Evolutionary conservation across 257 asterid genomes (phyloP).

Genomic region (Misopates orontium): DNA sequence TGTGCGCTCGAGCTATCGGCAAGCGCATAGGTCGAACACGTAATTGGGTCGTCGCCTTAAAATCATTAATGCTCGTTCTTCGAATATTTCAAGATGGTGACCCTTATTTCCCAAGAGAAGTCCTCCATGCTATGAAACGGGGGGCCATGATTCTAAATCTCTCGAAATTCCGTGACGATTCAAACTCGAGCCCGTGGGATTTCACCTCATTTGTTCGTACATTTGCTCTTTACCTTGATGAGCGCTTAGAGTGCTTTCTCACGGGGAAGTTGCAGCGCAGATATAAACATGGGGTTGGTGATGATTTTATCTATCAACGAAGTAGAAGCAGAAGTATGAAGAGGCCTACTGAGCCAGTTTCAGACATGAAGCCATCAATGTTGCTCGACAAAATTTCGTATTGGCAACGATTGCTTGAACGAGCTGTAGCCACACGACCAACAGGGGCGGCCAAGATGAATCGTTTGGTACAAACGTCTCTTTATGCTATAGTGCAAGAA

Average conservation of each 20-base stretch:
- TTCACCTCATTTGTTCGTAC: slow-evolving; percentile 84
- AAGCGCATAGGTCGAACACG: slow-evolving; percentile 85
- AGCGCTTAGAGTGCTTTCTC: slow-evolving; percentile 75
- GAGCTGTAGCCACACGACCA: slow-evolving; percentile 78
- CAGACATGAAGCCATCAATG: slow-evolving; percentile 75
- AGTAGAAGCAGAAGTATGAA: slow-evolving; percentile 28
- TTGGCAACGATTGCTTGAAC: slow-evolving; percentile 77
- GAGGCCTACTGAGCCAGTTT: slow-evolving; percentile 45
- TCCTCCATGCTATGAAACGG: slow-evolving; percentile 80
- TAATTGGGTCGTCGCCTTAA: slow-evolving; percentile 80
- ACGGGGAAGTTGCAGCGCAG: slow-evolving; percentile 73
- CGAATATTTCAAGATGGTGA: slow-evolving; percentile 86
- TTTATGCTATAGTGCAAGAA: slow-evolving; percentile 75
- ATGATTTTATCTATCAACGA: slow-evolving; percentile 21
- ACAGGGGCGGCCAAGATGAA: slow-evolving; percentile 60
- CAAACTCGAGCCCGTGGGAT: slow-evolving; percentile 85
- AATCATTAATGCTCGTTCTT: slow-evolving; percentile 72
- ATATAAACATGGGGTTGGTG: slow-evolving; percentile 31
- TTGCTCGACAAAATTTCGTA: slow-evolving; percentile 62
- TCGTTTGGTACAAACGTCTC: slow-evolving; percentile 53
- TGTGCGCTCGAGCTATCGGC: slow-evolving; percentile 77
- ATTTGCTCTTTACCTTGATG: slow-evolving; percentile 76
- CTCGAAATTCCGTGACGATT: slow-evolving; percentile 69
- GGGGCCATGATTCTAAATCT: slow-evolving; percentile 81
- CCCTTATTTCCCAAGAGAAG: slow-evolving; percentile 88